phyloP scores from a whole-genome alignment of 192 early-diverging fungal species.

The Coemansia sp. region DNA sequence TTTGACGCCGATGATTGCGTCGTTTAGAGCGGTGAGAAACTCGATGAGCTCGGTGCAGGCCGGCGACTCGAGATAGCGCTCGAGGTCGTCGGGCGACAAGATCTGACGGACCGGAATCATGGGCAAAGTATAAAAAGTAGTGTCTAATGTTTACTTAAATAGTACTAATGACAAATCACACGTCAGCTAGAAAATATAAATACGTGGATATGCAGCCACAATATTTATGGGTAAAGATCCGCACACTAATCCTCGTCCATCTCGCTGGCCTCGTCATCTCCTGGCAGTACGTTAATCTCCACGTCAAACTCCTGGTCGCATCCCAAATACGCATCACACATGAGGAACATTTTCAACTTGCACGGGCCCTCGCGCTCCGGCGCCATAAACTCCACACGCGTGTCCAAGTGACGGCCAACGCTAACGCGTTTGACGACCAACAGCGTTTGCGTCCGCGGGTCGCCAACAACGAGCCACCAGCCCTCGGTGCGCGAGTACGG shows the following conservation, averaged over 20 bases:
- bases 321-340: constrained; percentile 93
- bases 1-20: constrained; percentile 66
- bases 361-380: constrained; percentile 64
- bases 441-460: constrained; percentile 72
- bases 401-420: constrained; percentile 59
- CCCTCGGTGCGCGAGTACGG: constrained; percentile 86
- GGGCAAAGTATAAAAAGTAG: not conserved
- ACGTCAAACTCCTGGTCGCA: constrained; percentile 95
- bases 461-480: constrained; percentile 97
- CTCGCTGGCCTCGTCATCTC: constrained; percentile 32
- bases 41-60: constrained; percentile 65
- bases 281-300: constrained; percentile 53
- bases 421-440: constrained; percentile 87
- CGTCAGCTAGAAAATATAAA: not conserved
- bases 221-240: no score
- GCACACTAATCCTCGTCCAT: constrained; percentile 3
- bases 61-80: constrained; percentile 66
- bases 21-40: constrained; percentile 74
- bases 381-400: constrained; percentile 84
- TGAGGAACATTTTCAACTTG: constrained; percentile 78
- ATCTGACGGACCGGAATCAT: constrained; percentile 60
- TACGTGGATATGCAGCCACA: not conserved
- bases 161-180: not conserved
- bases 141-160: no score
- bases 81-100: constrained; percentile 82